Evolutionary conservation across 495 filamentous ascomycete genomes (phyloP).

Genomic region (Aspergillus carlsbadensis): DNA sequence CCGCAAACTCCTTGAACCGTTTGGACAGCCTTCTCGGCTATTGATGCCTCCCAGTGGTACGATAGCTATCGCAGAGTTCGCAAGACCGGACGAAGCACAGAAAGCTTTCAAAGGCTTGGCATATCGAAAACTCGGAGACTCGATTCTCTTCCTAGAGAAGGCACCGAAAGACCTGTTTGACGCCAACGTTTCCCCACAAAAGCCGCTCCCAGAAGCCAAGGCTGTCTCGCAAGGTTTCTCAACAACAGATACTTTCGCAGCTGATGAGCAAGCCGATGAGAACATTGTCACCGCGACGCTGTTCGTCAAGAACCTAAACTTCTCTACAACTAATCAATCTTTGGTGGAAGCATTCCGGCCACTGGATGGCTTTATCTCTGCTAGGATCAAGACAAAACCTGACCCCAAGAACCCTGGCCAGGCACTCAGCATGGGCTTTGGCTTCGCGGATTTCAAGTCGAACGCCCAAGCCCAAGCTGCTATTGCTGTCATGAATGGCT

Average conservation of each 20-base stretch:
- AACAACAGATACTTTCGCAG: conserved; percentile 53
- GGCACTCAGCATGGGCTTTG: conserved; percentile 92
- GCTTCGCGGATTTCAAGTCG: conserved; percentile 84
- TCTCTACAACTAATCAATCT: conserved; percentile 74
- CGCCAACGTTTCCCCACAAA: conserved; percentile 27
- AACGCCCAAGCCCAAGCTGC: conserved; percentile 77
- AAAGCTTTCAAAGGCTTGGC: conserved; percentile 79
- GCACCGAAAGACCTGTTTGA: conserved; percentile 81
- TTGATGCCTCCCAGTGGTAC: conserved; percentile 91
- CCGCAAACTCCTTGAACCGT: conserved; percentile 48
- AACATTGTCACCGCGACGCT: conserved; percentile 69
- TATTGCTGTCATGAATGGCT: conserved; percentile 79
- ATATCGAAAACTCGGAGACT: conserved; percentile 87
- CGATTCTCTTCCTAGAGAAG: conserved; percentile 90
- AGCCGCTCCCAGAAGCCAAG: conserved; percentile 34
- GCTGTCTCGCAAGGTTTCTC: conserved; percentile 51
- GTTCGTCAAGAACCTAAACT: conserved; percentile 91
- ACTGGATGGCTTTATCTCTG: conserved; percentile 81
- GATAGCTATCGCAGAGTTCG: conserved; percentile 89
- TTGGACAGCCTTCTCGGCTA: conserved; percentile 68
- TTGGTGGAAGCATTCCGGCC: conserved; percentile 74
- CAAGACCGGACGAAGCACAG: conserved; percentile 70
- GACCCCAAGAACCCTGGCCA: conserved; percentile 82
- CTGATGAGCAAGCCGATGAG: conserved; percentile 53
- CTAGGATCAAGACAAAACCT: conserved; percentile 80